Evolutionary conservation across 2,329 filamentous ascomycete species (phyloP).

Genomic region (Penicillium sp.): DNA sequence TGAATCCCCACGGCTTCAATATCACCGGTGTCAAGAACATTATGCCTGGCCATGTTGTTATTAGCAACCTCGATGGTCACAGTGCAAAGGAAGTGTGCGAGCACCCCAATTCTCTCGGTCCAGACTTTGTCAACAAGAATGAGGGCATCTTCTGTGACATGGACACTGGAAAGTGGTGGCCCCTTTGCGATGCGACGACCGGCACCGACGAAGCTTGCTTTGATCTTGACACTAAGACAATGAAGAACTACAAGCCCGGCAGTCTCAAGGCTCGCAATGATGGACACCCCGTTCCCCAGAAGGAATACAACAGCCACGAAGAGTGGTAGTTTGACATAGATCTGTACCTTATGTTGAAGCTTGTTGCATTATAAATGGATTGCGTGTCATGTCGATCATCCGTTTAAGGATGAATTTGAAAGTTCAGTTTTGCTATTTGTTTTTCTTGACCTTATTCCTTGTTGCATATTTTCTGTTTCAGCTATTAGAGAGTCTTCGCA

Average conservation of each 20-base stretch:
- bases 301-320: conserved; percentile 3
- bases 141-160: neutral
- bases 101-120: neutral
- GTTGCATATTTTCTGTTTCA: neutral
- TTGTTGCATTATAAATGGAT: neutral
- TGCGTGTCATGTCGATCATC: neutral
- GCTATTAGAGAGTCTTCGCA: neutral
- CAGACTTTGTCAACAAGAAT: neutral
- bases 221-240: neutral
- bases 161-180: conserved; percentile 2
- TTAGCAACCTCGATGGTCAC: neutral
- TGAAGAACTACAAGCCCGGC: conserved; percentile 4
- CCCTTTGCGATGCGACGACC: neutral
- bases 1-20: neutral
- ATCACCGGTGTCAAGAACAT: neutral
- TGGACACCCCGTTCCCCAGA: neutral
- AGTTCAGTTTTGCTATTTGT: neutral
- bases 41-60: neutral
- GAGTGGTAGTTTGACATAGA: neutral
- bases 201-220: conserved; percentile 2
- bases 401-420: neutral
- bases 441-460: neutral
- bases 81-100: conserved; percentile 2
- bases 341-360: neutral
- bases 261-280: neutral